Conservation (phyloP, 108 stramenopile species). For the Craspedostauros australis region DNA sequence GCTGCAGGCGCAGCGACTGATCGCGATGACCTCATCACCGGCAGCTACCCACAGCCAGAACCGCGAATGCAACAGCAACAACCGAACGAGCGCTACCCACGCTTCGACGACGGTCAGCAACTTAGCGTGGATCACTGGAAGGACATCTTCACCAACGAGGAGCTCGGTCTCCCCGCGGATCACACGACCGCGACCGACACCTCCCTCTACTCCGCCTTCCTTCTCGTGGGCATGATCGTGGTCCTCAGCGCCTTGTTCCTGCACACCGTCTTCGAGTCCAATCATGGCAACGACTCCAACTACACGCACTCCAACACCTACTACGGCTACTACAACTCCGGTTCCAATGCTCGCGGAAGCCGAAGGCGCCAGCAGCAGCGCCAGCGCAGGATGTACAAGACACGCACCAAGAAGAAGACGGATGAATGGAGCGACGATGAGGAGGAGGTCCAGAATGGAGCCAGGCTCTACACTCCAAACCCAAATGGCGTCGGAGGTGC, state of each 20-base stretch:
- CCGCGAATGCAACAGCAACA: no score
- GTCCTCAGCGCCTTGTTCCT: constrained; percentile 57
- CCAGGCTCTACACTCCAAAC: constrained; percentile 3
- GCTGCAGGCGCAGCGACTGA: no score
- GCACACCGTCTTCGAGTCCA: constrained; percentile 39
- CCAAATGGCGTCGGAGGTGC: constrained; percentile 16
- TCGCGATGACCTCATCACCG: no score
- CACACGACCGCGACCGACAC: no score
- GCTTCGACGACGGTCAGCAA: no score
- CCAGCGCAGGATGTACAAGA: constrained; percentile 19
- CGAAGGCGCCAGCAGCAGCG: constrained; percentile 13
- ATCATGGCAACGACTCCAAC: neutral
- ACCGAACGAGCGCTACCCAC: no score
- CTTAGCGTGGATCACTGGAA: no score
- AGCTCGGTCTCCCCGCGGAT: no score
- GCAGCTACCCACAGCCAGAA: no score
- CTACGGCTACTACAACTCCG: neutral
- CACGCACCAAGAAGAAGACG: constrained; percentile 49
- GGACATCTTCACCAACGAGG: no score
- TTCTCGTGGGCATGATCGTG: constrained; percentile 46
- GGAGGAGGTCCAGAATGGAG: constrained; percentile 21
- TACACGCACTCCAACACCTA: neutral
- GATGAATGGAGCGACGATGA: constrained; percentile 74
- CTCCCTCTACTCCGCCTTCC: constrained; percentile 56
- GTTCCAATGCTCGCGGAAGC: neutral